Conservation (phyloP, 306 rosid species). For the Argentina anserina region DNA sequence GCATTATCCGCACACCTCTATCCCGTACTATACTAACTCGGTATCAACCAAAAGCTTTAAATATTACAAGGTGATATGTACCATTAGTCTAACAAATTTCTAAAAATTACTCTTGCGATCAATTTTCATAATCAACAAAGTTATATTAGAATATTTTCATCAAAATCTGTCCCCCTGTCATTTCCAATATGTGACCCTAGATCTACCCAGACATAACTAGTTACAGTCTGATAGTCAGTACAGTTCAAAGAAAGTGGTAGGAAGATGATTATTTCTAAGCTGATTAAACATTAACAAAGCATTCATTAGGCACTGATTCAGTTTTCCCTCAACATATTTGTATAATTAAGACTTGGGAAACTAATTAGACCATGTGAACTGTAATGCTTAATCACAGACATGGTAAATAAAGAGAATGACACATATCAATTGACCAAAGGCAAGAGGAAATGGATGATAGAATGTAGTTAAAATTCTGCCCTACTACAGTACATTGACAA, state of each 20-base stretch:
- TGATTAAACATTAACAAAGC: too few relatives aligned
- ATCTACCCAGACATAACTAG: background rate
- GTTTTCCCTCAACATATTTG: background rate
- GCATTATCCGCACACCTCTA: background rate
- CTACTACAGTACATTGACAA: slow-evolving; percentile 5
- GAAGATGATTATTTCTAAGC: too few relatives aligned
- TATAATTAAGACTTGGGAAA: background rate
- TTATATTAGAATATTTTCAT: background rate
- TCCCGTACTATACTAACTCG: background rate
- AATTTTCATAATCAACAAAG: background rate
- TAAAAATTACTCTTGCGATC: background rate
- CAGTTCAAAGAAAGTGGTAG: background rate
- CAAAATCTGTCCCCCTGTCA: background rate
- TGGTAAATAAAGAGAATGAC: background rate
- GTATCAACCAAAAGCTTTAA: background rate
- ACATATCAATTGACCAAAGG: slow-evolving; percentile 6
- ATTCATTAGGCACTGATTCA: background rate
- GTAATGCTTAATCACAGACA: background rate
- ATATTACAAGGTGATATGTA: background rate
- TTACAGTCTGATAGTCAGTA: background rate
- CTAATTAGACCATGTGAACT: background rate
- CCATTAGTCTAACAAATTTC: background rate
- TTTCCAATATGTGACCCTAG: background rate
- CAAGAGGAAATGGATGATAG: background rate
- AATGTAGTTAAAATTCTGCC: background rate